Conservation (phyloP, 495 filamentous ascomycete species). For the Clavariopsis aquatica region DNA sequence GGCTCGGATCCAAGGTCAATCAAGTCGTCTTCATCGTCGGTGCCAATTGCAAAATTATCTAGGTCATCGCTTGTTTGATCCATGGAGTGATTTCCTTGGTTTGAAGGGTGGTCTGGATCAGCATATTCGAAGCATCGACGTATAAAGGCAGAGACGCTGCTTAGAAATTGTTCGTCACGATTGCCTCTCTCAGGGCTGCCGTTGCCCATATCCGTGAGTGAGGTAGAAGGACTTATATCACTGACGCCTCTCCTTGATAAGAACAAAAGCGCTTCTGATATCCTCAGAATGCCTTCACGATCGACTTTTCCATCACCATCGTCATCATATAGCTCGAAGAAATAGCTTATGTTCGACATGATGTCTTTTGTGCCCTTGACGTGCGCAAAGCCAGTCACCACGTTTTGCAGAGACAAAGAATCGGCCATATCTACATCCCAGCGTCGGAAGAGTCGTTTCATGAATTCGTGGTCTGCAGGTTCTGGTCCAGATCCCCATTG, state of each 20-base stretch:
- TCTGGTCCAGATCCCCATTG: conserved; percentile 77
- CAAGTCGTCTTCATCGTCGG: conserved; percentile 73
- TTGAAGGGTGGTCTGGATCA: conserved; percentile 78
- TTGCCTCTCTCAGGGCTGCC: conserved; percentile 44
- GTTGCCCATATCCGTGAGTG: conserved; percentile 28
- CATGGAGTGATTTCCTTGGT: conserved; percentile 46
- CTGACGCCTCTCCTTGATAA: conserved; percentile 85
- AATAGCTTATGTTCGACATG: conserved; percentile 95
- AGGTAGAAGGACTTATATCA: conserved; percentile 56
- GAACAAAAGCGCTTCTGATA: conserved; percentile 92
- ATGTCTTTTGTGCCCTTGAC: conserved; percentile 93
- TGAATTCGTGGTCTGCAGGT: conserved; percentile 93
- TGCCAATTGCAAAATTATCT: conserved; percentile 75
- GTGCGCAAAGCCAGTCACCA: conserved; percentile 83
- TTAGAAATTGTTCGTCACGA: conserved; percentile 77
- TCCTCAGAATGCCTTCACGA: conserved; percentile 90
- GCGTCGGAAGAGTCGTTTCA: conserved; percentile 80
- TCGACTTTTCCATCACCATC: conserved; percentile 90
- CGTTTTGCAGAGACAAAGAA: conserved; percentile 81
- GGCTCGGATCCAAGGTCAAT: conserved; percentile 55
- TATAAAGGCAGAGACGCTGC: conserved; percentile 92
- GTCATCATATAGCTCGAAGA: conserved; percentile 96
- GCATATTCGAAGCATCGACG: conserved; percentile 97
- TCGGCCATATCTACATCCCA: conserved; percentile 80
- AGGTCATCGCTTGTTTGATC: conserved; percentile 47